phyloP scores from a whole-genome alignment of 495 filamentous ascomycete genomes.

The Tuber indicum region DNA sequence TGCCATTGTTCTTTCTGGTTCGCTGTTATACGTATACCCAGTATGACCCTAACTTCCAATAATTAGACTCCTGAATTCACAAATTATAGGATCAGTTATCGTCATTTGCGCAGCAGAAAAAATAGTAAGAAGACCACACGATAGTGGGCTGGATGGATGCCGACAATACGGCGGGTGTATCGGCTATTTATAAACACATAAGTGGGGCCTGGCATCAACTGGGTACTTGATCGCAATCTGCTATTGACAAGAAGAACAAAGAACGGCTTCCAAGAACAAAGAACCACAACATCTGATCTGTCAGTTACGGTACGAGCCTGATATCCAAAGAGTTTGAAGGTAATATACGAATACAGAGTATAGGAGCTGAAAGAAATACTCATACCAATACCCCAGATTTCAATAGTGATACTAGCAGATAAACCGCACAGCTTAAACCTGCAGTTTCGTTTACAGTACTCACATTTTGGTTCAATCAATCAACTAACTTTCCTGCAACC shows the following conservation, averaged over 20 bases:
- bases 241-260: too few relatives aligned
- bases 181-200: background rate
- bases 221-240: background rate
- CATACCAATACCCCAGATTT: background rate
- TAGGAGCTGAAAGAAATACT: background rate
- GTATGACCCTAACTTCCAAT: background rate
- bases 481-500: too few relatives aligned
- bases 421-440: too few relatives aligned
- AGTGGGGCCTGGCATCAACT: background rate
- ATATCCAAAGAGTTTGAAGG: background rate
- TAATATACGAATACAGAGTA: background rate
- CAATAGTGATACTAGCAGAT: background rate
- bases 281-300: background rate
- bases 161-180: background rate
- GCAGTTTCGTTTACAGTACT: too few relatives aligned
- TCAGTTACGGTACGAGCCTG: conserved; percentile 4
- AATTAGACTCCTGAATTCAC: background rate
- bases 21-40: background rate
- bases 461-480: too few relatives aligned
- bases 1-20: background rate
- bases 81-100: background rate
- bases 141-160: background rate
- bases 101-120: background rate
- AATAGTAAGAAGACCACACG: background rate
- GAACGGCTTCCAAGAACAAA: background rate